Evolutionary conservation across 2,329 filamentous ascomycete genomes (phyloP).

Genomic region (Microcyclospora pomicola): DNA sequence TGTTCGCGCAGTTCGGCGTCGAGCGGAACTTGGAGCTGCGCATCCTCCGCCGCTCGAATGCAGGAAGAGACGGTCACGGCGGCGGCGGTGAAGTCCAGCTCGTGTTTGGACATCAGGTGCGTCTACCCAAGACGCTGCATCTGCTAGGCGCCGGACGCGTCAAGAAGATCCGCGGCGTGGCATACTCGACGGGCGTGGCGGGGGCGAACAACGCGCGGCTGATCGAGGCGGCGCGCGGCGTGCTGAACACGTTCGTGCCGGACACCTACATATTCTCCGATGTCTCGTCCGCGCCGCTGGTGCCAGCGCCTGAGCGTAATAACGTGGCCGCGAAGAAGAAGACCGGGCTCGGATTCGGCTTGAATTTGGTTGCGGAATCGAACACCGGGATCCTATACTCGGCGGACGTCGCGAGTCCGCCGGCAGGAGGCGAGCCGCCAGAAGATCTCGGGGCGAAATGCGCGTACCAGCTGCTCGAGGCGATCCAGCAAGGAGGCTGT

Average conservation of each 20-base stretch:
- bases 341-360: conserved; percentile 79
- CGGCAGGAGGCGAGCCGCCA: conserved; percentile 66
- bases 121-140: conserved; percentile 87
- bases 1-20: conserved; percentile 86
- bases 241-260: conserved; percentile 71
- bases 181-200: conserved; percentile 82
- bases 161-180: conserved; percentile 80
- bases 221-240: conserved; percentile 78
- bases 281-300: conserved; percentile 44
- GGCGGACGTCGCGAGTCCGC: conserved; percentile 63
- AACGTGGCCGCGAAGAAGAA: conserved; percentile 38
- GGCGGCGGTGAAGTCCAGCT: conserved; percentile 90
- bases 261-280: conserved; percentile 83
- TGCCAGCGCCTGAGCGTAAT: conserved; percentile 57
- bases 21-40: conserved; percentile 72
- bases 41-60: conserved; percentile 66
- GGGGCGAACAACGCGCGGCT: conserved; percentile 88
- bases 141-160: conserved; percentile 71
- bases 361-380: conserved; percentile 86
- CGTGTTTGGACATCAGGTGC: conserved; percentile 82
- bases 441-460: conserved; percentile 84
- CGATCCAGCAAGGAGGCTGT: conserved; percentile 69
- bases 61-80: conserved; percentile 58
- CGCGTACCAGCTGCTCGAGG: conserved; percentile 78
- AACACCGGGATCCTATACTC: conserved; percentile 76